Base-by-base conservation (phyloP, 1,284 basidiomycete genomes). In the Wallemia mellicola region DNA sequence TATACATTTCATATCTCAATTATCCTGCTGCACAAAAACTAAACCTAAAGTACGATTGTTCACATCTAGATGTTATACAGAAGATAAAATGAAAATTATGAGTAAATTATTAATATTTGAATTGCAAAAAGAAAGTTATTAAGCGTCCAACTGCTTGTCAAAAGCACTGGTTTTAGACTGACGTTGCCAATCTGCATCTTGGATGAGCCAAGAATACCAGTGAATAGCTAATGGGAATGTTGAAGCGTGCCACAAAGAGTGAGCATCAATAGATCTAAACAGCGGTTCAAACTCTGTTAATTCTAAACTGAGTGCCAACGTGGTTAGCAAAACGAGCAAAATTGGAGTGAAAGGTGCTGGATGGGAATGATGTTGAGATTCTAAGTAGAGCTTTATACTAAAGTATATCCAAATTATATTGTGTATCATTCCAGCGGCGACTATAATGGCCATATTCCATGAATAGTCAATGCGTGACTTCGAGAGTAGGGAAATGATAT, bases 391-490 rank as follows among this genome's bases (percentile, higher is more conserved):
- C 59, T 58, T 14, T 26, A 60, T 57, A 63, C 64, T 27, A 19
- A 61, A 60, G 32, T 62, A 62, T 28, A 83, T 66, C 94, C 92
- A 98, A n/a, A 95, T 68, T 2, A 79, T 28, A 66, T 91, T 91
- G 70, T 74, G 71, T 75, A 71, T 30, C 24, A 75, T 60, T 1
- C 87, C 92, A 60, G 96, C 67, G 58, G 73, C 66, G 64, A 92
- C 72, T 69, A 89, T 89, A 73, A 87, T 87, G 0, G 75, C 68
- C 72, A 95, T 87, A 74, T 98, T 96, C 73, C 96, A 99, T 5
- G 81, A 74, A 70, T 99, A 98, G 70, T 96, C 86, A 72, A 96
- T 95, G 27, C 82, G 30, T 61, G 68, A 54, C 59, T 59, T 19
- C 25, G 28, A 56, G 26, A 81, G 75, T 28, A 81, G 69, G 57